Evolutionary conservation across 805 yeast species (phyloP).

Genomic region (Ogataea nakhonphanomensis): DNA sequence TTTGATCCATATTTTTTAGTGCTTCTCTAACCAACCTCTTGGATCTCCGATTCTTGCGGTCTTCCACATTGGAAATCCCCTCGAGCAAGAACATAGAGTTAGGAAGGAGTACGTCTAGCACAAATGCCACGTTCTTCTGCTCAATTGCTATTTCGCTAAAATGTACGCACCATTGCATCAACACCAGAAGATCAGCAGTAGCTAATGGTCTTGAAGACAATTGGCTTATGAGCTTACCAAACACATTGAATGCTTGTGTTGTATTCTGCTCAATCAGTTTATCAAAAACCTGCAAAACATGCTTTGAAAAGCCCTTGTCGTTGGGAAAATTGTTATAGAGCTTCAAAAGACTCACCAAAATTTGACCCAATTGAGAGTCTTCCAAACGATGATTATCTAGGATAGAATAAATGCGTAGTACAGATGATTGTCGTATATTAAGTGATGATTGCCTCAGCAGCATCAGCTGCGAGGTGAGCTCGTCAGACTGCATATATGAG

Average conservation of each 20-base stretch:
- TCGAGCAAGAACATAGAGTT: constrained; percentile 40
- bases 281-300: constrained; percentile 39
- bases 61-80: constrained; percentile 22
- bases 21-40: constrained; percentile 1
- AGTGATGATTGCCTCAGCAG: constrained; percentile 33
- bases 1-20: constrained; percentile 1
- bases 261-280: constrained; percentile 32
- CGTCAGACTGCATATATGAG: constrained; percentile 6
- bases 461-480: constrained; percentile 13
- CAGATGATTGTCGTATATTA: constrained; percentile 34
- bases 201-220: constrained; percentile 41
- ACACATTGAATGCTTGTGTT: constrained; percentile 29
- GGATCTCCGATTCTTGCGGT: neutral
- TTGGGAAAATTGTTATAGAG: constrained; percentile 47
- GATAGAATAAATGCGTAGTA: constrained; percentile 33
- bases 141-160: constrained; percentile 31
- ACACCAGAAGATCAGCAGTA: constrained; percentile 50
- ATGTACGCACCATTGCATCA: constrained; percentile 54
- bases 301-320: constrained; percentile 46
- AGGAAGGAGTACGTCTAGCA: constrained; percentile 22
- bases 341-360: constrained; percentile 39
- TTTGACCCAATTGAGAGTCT: constrained; percentile 26
- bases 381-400: constrained; percentile 15
- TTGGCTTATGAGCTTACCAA: constrained; percentile 38
- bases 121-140: constrained; percentile 22